phyloP scores from a whole-genome alignment of 305 asterid genomes.

The Rubia tinctorum region DNA sequence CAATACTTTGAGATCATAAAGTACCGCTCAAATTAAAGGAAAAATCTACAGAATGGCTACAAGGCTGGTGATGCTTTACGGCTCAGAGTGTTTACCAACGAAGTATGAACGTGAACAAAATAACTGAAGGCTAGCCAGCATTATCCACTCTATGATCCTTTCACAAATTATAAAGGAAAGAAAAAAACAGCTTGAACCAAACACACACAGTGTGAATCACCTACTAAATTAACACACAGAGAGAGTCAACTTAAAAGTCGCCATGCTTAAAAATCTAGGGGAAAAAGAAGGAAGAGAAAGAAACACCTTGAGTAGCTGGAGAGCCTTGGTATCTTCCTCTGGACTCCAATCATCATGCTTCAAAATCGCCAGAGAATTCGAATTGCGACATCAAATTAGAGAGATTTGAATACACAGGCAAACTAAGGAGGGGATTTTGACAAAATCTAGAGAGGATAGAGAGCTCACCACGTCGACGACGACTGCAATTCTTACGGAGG shows the following conservation, averaged over 20 bases:
- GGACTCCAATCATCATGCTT: conserved; percentile 93
- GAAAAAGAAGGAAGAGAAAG: background rate
- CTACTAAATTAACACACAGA: background rate
- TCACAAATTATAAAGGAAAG: background rate
- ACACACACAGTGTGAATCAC: background rate
- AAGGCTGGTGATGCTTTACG: background rate
- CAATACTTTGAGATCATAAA: background rate
- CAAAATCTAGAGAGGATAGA: conserved; percentile 2
- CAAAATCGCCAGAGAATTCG: conserved; percentile 13
- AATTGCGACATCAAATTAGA: background rate
- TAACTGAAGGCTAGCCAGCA: background rate
- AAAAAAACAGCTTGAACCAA: background rate
- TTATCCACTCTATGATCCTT: background rate
- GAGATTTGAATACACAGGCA: too few species aligned
- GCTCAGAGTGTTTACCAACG: background rate
- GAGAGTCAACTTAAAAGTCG: background rate
- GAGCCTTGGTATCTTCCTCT: conserved; percentile 80
- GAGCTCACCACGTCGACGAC: conserved; percentile 76
- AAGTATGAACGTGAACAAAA: too few species aligned
- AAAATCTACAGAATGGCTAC: background rate
- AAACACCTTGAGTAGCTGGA: conserved; percentile 69
- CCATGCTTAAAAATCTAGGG: background rate
- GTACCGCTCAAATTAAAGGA: background rate
- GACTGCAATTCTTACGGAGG: conserved; percentile 63
- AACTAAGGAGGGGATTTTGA: background rate